Conservation (phyloP, 345 rosid genomes). For the Eucalyptus melliodora region DNA sequence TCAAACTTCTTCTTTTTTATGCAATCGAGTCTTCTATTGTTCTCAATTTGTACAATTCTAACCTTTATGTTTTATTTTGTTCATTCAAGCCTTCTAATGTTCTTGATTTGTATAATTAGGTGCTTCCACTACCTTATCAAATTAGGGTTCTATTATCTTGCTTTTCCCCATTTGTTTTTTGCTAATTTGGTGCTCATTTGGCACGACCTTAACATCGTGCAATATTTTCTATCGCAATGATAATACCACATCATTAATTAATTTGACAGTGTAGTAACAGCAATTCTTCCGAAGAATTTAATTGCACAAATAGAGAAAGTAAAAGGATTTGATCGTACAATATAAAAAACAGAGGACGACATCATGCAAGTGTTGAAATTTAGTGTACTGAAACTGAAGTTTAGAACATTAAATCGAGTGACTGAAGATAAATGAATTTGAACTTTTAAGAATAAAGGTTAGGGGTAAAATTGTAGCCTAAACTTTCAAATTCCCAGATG, state of each 20-base stretch:
- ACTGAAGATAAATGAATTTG: neutral
- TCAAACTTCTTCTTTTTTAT: rapidly evolving
- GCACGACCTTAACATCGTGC: neutral
- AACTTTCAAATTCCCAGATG: neutral
- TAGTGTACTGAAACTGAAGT: no score
- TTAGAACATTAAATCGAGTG: neutral
- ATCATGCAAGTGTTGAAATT: no score
- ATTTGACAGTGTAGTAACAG: neutral
- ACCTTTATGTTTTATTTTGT: neutral
- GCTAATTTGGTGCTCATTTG: neutral
- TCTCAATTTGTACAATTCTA: neutral
- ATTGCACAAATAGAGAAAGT: no score
- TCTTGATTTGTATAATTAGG: neutral
- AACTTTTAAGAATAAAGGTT: neutral
- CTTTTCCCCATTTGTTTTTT: neutral
- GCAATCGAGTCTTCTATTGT: neutral
- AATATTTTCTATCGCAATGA: neutral
- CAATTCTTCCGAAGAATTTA: no score
- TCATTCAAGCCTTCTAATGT: neutral
- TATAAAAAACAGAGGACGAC: no score
- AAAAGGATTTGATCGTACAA: no score
- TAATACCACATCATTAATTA: neutral
- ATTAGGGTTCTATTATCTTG: neutral
- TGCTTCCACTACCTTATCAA: neutral
- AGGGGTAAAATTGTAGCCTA: neutral